These are phyloP conservation scores for Musa balbisiana DNA, from an alignment of 202 grass and related monocot genomes.

Conservation along the genomic window DNA sequence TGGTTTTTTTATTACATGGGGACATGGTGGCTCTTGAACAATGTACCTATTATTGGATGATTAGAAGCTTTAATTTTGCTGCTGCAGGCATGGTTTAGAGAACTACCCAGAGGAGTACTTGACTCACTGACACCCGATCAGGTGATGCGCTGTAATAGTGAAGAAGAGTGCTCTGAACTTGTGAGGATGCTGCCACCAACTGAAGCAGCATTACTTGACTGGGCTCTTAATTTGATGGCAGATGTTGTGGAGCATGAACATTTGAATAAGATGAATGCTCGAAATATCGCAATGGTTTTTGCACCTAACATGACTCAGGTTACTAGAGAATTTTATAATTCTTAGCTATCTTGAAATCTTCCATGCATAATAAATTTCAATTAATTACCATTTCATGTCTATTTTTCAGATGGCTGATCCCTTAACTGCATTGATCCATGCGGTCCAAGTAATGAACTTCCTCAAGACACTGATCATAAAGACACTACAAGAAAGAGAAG, in stretches of 20 bases:
- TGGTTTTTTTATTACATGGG: too few species aligned
- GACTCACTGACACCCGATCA: conserved; percentile 80
- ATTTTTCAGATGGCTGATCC: conserved; percentile 92
- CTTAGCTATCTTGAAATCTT: background rate
- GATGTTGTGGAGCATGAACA: conserved; percentile 77
- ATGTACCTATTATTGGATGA: background rate
- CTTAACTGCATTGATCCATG: conserved; percentile 92
- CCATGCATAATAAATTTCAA: background rate
- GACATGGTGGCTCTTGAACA: background rate
- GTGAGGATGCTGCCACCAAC: conserved; percentile 48
- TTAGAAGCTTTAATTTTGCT: conserved; percentile 1
- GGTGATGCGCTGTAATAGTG: conserved; percentile 88
- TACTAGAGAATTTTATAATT: conserved; percentile 15
- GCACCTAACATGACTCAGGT: conserved; percentile 99
- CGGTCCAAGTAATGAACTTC: conserved; percentile 99
- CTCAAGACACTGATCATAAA: conserved; percentile 84
- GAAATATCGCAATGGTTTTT: conserved; percentile 98
- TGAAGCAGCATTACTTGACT: conserved; percentile 78
- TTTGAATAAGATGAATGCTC: conserved; percentile 92
- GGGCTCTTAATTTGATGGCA: conserved; percentile 93
- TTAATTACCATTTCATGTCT: conserved; percentile 1
- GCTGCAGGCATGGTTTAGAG: conserved; percentile 84
- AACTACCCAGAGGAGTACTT: conserved; percentile 79
- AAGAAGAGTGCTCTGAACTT: conserved; percentile 77
- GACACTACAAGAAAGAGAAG: conserved; percentile 67